Evolutionary conservation across 2,329 filamentous ascomycete genomes (phyloP).

Genomic region (Ophiostoma ulmi): DNA sequence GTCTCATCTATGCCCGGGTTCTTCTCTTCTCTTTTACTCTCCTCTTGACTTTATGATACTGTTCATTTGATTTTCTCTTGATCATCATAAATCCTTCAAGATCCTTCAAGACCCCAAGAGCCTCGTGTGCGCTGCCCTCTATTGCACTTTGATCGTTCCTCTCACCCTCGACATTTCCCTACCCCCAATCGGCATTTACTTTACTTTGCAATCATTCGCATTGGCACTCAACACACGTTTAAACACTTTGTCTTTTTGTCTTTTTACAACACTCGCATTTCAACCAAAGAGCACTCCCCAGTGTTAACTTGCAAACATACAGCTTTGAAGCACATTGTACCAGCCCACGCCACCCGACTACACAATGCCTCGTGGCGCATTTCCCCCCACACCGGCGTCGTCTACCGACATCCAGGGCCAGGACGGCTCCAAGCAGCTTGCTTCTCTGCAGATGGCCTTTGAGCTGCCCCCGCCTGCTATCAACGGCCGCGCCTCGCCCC

Average conservation of each 20-base stretch:
- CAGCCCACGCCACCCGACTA: neutral
- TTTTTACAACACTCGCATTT: neutral
- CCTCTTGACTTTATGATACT: neutral
- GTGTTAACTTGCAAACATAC: neutral
- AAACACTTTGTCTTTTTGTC: neutral
- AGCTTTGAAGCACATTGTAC: neutral
- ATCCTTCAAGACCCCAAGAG: neutral
- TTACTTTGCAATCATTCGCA: neutral
- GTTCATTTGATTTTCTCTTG: neutral
- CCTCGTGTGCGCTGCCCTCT: neutral
- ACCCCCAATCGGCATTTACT: neutral
- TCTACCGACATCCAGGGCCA: conserved; percentile 74
- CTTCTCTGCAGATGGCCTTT: conserved; percentile 62
- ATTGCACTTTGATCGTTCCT: no score
- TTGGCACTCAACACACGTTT: neutral
- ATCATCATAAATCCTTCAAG: neutral
- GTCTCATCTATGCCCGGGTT: neutral
- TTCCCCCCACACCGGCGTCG: conserved; percentile 72
- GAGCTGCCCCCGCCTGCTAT: conserved; percentile 73
- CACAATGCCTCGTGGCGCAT: conserved; percentile 60
- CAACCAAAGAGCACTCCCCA: neutral
- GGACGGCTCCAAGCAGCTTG: conserved; percentile 57
- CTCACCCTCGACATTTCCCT: neutral
- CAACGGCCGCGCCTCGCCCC: conserved; percentile 33
- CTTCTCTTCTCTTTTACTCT: neutral